Conservation (phyloP, 495 filamentous ascomycete species). For the Aspergillus bertholletiae region DNA sequence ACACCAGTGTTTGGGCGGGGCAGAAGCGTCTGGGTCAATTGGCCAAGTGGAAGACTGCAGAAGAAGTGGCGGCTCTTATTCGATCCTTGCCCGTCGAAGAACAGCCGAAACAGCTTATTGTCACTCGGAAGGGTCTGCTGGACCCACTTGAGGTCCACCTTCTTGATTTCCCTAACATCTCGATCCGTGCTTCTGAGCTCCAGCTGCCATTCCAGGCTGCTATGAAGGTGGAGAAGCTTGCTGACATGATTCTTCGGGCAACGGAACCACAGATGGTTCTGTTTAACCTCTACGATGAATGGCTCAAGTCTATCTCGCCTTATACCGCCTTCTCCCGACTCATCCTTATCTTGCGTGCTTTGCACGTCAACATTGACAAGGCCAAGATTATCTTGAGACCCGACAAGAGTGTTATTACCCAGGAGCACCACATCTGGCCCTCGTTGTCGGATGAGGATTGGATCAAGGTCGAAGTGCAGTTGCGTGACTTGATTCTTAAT, state of each 20-base stretch:
- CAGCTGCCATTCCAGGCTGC: conserved; percentile 99
- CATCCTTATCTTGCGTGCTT: conserved; percentile 88
- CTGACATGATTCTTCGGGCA: conserved; percentile 97
- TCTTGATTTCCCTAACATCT: conserved; percentile 98
- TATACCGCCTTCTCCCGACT: conserved; percentile 98
- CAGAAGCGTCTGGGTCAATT: conserved; percentile 98
- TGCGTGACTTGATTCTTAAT: conserved; percentile 93
- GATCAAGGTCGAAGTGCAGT: conserved; percentile 97
- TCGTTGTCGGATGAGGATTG: conserved; percentile 92
- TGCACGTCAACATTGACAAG: conserved; percentile 98
- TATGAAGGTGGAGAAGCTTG: conserved; percentile 99
- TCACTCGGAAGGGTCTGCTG: conserved; percentile 93
- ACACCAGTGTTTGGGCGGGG: conserved; percentile 98
- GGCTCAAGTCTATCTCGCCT: conserved; percentile 96
- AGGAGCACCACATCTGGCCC: conserved; percentile 99
- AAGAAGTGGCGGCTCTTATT: conserved; percentile 98
- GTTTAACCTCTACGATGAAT: conserved; percentile 99
- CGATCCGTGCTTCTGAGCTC: conserved; percentile 95
- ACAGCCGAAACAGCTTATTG: conserved; percentile 98
- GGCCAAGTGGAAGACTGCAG: conserved; percentile 99
- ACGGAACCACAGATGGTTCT: conserved; percentile 99
- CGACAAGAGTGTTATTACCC: conserved; percentile 97
- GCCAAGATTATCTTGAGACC: conserved; percentile 96
- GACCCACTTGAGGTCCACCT: conserved; percentile 97
- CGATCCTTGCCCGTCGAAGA: conserved; percentile 96